Base-by-base conservation (phyloP, 2,329 filamentous ascomycete genomes). In the Aspergillus eucalypticola region DNA sequence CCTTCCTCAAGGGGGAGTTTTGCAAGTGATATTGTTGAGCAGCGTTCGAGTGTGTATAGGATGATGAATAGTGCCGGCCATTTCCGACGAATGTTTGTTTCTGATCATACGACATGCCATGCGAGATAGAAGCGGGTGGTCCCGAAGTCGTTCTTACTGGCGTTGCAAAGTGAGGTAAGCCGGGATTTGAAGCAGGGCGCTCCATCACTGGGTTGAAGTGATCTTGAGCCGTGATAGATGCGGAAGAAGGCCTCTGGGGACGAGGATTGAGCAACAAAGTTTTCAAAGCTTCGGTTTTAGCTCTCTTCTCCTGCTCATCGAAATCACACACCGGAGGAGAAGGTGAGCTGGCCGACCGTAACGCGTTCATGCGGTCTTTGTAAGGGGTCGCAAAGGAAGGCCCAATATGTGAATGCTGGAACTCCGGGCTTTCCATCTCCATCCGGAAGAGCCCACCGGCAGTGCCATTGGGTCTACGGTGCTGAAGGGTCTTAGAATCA, bases 361-460 rank as follows among this genome's bases (percentile, higher is more conserved):
- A 63, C 17, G 78, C 78, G 53, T 77, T 75, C 72, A 81, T 80
- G 54, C 78, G 74, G 60, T 81, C 77, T 60, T 76, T 76, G 62
- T 79, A 81, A 8, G 79, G 76, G 13, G 88, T 89, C 4, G 89
- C 88, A 72, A 91, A 90, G 2, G 88, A 84, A 27, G 87, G 87
- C 3, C 84, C 89, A 66, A 87, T 84, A 29, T 81, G 78, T 49
- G 78, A 81, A 46, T 81, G 80, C 19, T 82, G 81, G 42, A 75
- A 76, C n/a, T 80, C 73, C 17, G 81, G 83, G 23, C 84, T 83
- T 64, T 91, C 87, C 49, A 92, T 79, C 70, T 96, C 91, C 63
- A 87, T 83, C 7, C 86, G 75, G 61, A 92, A 90, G 29, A 90
- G 83, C 23, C 83, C 84, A 54, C 82, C 81, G 29, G 82, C 75